phyloP scores from a whole-genome alignment of 805 yeast genomes.

The Scheffersomyces coipomensis region DNA sequence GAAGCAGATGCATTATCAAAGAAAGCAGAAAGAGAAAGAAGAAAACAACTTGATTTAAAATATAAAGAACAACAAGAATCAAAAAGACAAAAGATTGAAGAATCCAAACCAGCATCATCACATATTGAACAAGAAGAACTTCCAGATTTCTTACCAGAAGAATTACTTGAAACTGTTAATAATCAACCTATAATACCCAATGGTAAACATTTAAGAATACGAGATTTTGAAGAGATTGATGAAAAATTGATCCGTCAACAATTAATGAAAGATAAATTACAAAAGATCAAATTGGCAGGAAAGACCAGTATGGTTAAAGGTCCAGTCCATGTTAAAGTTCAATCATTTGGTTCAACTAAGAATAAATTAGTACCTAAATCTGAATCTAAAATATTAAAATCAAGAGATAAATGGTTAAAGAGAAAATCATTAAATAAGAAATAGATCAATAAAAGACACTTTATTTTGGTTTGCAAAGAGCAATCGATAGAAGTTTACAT shows the following conservation, averaged over 20 bases:
- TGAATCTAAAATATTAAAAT: conserved; percentile 28
- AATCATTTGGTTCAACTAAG: conserved; percentile 14
- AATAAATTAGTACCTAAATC: conserved; percentile 34
- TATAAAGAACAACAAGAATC: conserved; percentile 35
- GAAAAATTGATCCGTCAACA: conserved; percentile 15
- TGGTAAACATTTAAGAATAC: conserved; percentile 30
- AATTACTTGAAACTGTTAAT: conserved; percentile 25
- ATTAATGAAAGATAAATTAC: conserved; percentile 30
- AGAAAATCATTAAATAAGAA: conserved; percentile 36
- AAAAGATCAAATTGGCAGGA: conserved; percentile 15
- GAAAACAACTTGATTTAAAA: conserved; percentile 32
- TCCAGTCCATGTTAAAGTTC: conserved; percentile 39
- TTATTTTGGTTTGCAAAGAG: no score
- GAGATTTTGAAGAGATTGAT: conserved; percentile 29
- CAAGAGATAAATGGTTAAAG: conserved; percentile 39
- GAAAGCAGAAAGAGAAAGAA: conserved; percentile 29
- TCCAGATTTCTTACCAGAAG: conserved; percentile 44
- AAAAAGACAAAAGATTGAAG: conserved; percentile 17
- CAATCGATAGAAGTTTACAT: no score
- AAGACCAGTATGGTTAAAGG: conserved; percentile 32
- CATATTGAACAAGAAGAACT: conserved; percentile 24
- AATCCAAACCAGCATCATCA: no score
- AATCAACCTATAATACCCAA: conserved; percentile 11
- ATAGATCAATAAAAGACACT: no score
- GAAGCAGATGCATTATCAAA: conserved; percentile 7